Percentiles rank a stretch among this genome's conserved stretches.
These are phyloP conservation scores for Salvia hispanica DNA, from an alignment of 257 asterid genomes.

Conservation along the genomic window DNA sequence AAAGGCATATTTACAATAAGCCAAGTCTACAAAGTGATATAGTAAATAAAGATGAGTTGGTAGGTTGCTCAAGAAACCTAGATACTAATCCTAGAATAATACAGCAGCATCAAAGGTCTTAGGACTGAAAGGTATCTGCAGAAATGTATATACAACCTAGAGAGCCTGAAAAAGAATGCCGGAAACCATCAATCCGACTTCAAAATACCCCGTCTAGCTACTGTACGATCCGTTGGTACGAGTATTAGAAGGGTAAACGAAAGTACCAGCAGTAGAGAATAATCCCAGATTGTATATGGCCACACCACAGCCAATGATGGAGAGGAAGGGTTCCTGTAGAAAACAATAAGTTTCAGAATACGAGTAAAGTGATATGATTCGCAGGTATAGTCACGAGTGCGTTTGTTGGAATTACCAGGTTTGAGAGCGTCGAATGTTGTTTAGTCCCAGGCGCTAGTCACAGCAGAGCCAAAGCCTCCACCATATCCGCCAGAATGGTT, in stretches of 20 bases:
- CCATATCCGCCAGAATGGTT: slow-evolving; percentile 50
- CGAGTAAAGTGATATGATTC: slow-evolving; percentile 23
- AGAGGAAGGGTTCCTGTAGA: slow-evolving; percentile 27
- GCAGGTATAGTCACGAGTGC: slow-evolving; percentile 17
- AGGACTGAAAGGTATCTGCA: not conserved
- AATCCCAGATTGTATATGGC: slow-evolving; percentile 30
- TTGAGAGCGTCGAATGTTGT: slow-evolving; percentile 1
- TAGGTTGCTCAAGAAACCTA: slow-evolving; percentile 22
- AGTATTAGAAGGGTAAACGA: slow-evolving; percentile 28
- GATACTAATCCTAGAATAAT: slow-evolving; percentile 32
- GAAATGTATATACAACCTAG: slow-evolving; percentile 35
- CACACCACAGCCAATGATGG: slow-evolving; percentile 29
- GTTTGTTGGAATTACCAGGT: slow-evolving; percentile 15
- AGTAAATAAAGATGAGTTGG: slow-evolving; percentile 8
- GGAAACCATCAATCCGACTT: no score
- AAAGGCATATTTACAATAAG: slow-evolving; percentile 16
- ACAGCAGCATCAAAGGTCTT: slow-evolving; percentile 27
- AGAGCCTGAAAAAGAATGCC: slow-evolving; percentile 33
- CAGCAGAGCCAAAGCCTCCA: slow-evolving; percentile 56
- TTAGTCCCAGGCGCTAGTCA: slow-evolving; percentile 82
- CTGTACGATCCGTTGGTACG: slow-evolving; percentile 25
- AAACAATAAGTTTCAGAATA: slow-evolving; percentile 27
- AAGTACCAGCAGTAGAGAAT: slow-evolving; percentile 32
- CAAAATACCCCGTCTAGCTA: no score
- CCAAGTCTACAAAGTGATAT: not conserved